A percentile compares a stretch with the other conserved stretches of the same genome.
Conservation (phyloP, 306 rosid species). For the Potentilla sterilis region DNA sequence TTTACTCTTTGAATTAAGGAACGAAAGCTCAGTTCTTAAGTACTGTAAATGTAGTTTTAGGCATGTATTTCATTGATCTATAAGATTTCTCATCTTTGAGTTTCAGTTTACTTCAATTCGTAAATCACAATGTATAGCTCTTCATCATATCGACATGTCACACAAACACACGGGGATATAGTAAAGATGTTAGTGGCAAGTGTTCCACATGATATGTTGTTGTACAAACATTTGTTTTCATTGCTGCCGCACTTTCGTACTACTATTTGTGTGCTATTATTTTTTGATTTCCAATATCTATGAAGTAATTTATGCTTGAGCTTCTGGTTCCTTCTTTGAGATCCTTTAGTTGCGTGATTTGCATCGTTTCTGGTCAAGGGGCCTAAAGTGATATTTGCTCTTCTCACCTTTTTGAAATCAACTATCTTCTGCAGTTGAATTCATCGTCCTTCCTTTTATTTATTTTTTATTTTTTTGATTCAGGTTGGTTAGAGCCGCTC, state of each 20-base stretch:
- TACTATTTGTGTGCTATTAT: background rate
- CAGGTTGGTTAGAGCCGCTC: conserved; percentile 91
- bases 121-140: background rate
- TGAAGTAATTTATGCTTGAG: background rate
- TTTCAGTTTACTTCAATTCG: background rate
- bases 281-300: background rate
- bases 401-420: background rate
- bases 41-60: background rate
- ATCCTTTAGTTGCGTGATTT: background rate
- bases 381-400: background rate
- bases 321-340: background rate
- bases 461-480: background rate
- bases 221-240: background rate
- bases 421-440: background rate
- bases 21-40: background rate
- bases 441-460: background rate
- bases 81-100: background rate
- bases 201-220: background rate
- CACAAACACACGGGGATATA: background rate
- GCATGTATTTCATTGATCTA: background rate
- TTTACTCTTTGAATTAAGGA: background rate
- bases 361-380: background rate
- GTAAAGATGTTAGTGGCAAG: background rate
- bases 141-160: background rate
- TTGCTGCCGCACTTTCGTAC: too few relatives aligned